Conservation (phyloP, 139 green algal species). For the Chlorella sp. region DNA sequence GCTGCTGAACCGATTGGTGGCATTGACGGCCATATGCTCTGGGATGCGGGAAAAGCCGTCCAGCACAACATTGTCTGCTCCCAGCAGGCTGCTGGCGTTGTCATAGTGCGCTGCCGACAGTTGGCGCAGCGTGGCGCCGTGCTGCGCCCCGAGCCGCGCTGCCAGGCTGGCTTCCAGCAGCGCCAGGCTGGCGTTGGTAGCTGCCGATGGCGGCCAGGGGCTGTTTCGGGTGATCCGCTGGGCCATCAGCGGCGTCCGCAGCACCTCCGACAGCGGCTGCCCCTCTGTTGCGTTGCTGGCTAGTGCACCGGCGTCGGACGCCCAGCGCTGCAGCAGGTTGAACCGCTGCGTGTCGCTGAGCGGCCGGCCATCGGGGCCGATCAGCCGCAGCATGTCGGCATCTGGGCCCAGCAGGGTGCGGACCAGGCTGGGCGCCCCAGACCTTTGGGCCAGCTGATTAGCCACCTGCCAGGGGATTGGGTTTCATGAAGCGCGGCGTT, state of each 20-base stretch:
- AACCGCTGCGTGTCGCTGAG: neutral
- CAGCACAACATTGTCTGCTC: constrained; percentile 7
- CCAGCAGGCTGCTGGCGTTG: neutral
- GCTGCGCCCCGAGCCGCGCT: neutral
- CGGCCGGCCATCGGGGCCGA: neutral
- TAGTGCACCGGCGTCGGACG: neutral
- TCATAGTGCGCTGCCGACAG: constrained; percentile 17
- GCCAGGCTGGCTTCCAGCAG: neutral
- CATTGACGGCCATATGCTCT: neutral
- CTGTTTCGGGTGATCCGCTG: neutral
- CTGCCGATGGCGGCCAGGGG: neutral
- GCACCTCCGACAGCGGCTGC: neutral
- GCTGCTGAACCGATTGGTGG: neutral
- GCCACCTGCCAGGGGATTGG: neutral
- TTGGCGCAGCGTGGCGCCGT: neutral
- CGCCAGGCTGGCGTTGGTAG: neutral
- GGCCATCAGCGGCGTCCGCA: neutral
- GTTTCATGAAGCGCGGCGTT: too few species aligned
- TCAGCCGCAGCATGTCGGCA: neutral
- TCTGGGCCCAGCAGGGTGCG: neutral
- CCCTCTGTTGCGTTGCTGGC: neutral
- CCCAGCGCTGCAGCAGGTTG: neutral
- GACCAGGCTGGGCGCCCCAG: too few species aligned
- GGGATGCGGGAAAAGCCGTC: neutral
- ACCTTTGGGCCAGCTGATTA: neutral